Conservation (phyloP, 805 yeast species). For the Candida alai region DNA sequence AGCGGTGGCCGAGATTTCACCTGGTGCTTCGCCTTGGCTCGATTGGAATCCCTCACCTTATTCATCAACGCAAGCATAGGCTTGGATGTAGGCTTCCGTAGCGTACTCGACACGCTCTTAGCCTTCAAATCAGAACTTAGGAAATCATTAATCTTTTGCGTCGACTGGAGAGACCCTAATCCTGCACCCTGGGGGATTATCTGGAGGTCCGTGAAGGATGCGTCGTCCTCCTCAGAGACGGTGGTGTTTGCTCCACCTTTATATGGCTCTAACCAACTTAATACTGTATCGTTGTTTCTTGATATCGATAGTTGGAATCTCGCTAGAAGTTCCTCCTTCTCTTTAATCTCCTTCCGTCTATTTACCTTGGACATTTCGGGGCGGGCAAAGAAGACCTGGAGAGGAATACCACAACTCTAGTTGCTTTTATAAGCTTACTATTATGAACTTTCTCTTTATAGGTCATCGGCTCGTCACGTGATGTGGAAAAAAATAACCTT, state of each 20-base stretch:
- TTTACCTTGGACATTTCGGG: slow-evolving; percentile 11
- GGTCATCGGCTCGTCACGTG: too few species aligned
- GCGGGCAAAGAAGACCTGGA: too few species aligned
- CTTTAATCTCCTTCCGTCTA: slow-evolving; percentile 41
- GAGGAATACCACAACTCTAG: too few species aligned
- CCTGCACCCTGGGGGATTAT: slow-evolving; percentile 32
- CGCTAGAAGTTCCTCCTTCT: slow-evolving; percentile 45
- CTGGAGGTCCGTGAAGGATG: slow-evolving; percentile 30
- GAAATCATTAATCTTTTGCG: slow-evolving; percentile 26
- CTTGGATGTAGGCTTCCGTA: slow-evolving; percentile 17
- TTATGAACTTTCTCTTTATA: too few species aligned
- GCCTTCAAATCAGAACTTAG: slow-evolving; percentile 12
- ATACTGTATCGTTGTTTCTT: slow-evolving; percentile 29
- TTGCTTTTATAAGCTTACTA: too few species aligned
- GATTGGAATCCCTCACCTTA: slow-evolving; percentile 25
- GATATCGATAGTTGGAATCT: slow-evolving; percentile 42
- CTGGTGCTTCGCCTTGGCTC: slow-evolving; percentile 18
- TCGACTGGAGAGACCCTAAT: slow-evolving; percentile 12
- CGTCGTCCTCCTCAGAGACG: slow-evolving; percentile 7
- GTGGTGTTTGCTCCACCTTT: slow-evolving; percentile 2
- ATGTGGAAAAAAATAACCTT: too few species aligned
- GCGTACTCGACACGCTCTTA: slow-evolving; percentile 5
- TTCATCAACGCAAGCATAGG: slow-evolving; percentile 39
- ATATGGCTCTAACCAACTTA: slow-evolving; percentile 35
- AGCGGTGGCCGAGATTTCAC: slow-evolving; percentile 1